Conservation (phyloP, 2,329 filamentous ascomycete species). For the Ophiostoma sp. region DNA sequence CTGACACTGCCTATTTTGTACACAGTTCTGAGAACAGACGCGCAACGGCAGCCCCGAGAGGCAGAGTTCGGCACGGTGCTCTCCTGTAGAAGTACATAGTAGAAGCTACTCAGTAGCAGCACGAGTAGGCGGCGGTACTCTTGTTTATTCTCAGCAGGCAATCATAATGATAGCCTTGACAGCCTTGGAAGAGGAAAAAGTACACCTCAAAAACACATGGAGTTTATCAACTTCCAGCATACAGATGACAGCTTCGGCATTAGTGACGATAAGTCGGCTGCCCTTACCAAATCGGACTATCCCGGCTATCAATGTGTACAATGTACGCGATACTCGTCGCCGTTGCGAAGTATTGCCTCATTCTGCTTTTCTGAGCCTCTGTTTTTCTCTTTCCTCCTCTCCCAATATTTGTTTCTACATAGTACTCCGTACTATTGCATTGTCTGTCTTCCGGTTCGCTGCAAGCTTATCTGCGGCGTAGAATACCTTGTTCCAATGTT, state of each 20-base stretch:
- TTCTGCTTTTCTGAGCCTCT: neutral
- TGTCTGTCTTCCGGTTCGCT: neutral
- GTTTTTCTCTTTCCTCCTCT: neutral
- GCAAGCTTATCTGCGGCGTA: neutral
- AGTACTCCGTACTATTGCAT: too few relatives aligned
- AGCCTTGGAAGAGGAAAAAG: neutral
- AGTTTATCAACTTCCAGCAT: neutral
- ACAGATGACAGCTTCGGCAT: neutral
- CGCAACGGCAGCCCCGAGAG: neutral
- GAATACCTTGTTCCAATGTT: neutral
- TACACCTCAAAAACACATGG: neutral
- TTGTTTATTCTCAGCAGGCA: neutral
- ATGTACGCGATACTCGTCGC: neutral
- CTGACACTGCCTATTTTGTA: neutral
- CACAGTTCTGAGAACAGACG: neutral
- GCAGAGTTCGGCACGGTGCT: neutral
- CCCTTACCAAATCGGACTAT: neutral
- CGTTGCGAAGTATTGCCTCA: neutral
- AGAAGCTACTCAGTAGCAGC: too few relatives aligned
- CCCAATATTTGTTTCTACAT: neutral
- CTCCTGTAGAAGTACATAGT: too few relatives aligned
- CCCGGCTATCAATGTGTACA: neutral
- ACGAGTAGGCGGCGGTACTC: neutral
- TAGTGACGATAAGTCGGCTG: conserved; percentile 3
- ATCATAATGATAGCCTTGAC: neutral